A percentile compares a stretch with the other conserved stretches of the same genome.
Conservation (phyloP, 495 filamentous ascomycete genomes). For the Aspergillus cavernicola region DNA sequence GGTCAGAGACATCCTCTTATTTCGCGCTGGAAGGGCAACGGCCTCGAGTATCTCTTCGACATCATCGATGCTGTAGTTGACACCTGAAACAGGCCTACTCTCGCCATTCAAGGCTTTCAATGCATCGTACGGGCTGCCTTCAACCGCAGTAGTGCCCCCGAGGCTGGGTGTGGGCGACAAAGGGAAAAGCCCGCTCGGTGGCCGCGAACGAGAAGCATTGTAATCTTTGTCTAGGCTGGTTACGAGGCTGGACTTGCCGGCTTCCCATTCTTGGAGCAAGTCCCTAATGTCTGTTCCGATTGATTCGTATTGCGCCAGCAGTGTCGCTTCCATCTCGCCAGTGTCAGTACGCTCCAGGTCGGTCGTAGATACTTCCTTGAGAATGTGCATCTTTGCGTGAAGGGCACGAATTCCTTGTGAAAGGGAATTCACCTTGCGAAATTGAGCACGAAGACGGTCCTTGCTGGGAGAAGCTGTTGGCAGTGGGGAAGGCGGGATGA, state of each 20-base stretch:
- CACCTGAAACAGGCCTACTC: slow-evolving; percentile 27
- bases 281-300: slow-evolving; percentile 82
- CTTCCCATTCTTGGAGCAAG: slow-evolving; percentile 87
- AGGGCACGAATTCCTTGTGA: slow-evolving; percentile 88
- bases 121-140: slow-evolving; percentile 73
- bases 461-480: slow-evolving; percentile 67
- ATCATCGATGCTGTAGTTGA: slow-evolving; percentile 38
- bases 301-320: slow-evolving; percentile 89
- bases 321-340: slow-evolving; percentile 60
- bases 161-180: slow-evolving; percentile 76
- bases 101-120: slow-evolving; percentile 73
- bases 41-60: slow-evolving; percentile 91
- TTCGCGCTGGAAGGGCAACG: slow-evolving; percentile 63
- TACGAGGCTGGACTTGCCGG: slow-evolving; percentile 71
- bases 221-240: slow-evolving; percentile 60
- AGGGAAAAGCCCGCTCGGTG: slow-evolving; percentile 66
- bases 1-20: slow-evolving; percentile 66
- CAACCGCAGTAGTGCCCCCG: slow-evolving; percentile 80
- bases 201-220: slow-evolving; percentile 58
- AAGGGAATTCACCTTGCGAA: slow-evolving; percentile 78
- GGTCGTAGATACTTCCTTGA: slow-evolving; percentile 83
- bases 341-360: slow-evolving; percentile 70
- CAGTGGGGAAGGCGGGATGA: slow-evolving; percentile 60
- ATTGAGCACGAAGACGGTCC: slow-evolving; percentile 77
- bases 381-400: slow-evolving; percentile 89